Conservation (phyloP, 2,329 filamentous ascomycete genomes). For the Alternaria incomplexa region DNA sequence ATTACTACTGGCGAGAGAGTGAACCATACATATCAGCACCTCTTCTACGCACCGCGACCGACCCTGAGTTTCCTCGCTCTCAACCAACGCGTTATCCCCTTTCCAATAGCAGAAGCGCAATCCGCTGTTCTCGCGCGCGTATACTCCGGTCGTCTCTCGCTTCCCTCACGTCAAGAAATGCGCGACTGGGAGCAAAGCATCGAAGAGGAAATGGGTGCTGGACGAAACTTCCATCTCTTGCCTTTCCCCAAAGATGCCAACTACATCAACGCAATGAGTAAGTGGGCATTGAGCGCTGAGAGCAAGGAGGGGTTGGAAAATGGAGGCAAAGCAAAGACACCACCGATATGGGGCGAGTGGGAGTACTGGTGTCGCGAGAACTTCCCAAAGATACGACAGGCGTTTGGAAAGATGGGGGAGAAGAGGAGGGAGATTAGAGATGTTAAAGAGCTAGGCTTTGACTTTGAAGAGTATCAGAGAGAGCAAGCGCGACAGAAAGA, state of each 20-base stretch:
- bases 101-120: constrained; percentile 80
- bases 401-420: constrained; percentile 71
- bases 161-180: constrained; percentile 72
- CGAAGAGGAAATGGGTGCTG: constrained; percentile 53
- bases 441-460: constrained; percentile 75
- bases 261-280: constrained; percentile 72
- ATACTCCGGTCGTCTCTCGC: constrained; percentile 71
- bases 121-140: constrained; percentile 76
- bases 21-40: constrained; percentile 75
- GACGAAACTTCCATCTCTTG: constrained; percentile 61
- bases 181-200: constrained; percentile 65
- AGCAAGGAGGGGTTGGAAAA: constrained; percentile 50
- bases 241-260: constrained; percentile 67
- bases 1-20: constrained; percentile 74
- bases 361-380: constrained; percentile 74
- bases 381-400: constrained; percentile 72
- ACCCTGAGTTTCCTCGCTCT: constrained; percentile 79
- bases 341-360: constrained; percentile 73
- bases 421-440: constrained; percentile 62
- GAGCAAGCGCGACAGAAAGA: neutral
- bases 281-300: constrained; percentile 62
- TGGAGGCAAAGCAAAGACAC: constrained; percentile 65
- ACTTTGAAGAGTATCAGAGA: constrained; percentile 52
- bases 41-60: constrained; percentile 77
- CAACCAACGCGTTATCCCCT: constrained; percentile 86